Base-by-base conservation (phyloP, 208 protist species). In the Trypanosomatidae sp. region DNA sequence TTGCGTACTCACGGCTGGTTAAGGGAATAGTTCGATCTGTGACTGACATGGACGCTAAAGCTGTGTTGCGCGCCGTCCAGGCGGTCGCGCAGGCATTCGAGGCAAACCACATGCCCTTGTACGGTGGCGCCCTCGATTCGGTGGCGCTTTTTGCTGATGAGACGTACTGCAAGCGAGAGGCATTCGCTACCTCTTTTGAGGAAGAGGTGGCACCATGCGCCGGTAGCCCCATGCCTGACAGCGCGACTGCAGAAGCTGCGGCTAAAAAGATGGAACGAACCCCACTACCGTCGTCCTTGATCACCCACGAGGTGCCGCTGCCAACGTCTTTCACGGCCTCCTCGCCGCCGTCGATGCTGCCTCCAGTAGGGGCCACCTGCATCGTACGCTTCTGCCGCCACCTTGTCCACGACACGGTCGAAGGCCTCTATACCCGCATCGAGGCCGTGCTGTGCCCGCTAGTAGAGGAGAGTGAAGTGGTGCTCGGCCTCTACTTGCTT, bases 401-500 rank as follows among this genome's bases (percentile, higher is more conserved):
- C 19, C 80, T 92, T 15, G 82, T 92, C 28, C 73, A 88, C 66
- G 64, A 86, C 64, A 78, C 73, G 46, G 69, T 87, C 41, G 81
- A 88, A 52, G 25, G 44, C 3, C 55, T 87, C 17, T 94, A 90
- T 76, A 56, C 17, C 15, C 67, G 83, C 33, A 76, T 92, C 46
- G 90, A 94, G 59, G 44, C 62, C 3, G 47, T 82, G 49, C 33
- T 94, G 41, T 73, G 74, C 19, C 83, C 87, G 30, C 78, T 94
- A 7, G 84, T 92, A 52, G 69, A 85, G 46, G 90, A 94, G 69
- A 94, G 90, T 64, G 81, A 91, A 44, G 80, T 90, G 36, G 86
- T 94, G 28, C 43, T 88, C 49, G 90, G 87, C 41, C 62, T 94
- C 3, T 92, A 91, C 81, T 74, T 94, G 13, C 59, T 94, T 13